A percentile compares a stretch with the other conserved stretches of the same genome.
These are phyloP conservation scores for Hyaloscypha variabilis DNA, from an alignment of 495 filamentous ascomycete species.

Conservation along the genomic window DNA sequence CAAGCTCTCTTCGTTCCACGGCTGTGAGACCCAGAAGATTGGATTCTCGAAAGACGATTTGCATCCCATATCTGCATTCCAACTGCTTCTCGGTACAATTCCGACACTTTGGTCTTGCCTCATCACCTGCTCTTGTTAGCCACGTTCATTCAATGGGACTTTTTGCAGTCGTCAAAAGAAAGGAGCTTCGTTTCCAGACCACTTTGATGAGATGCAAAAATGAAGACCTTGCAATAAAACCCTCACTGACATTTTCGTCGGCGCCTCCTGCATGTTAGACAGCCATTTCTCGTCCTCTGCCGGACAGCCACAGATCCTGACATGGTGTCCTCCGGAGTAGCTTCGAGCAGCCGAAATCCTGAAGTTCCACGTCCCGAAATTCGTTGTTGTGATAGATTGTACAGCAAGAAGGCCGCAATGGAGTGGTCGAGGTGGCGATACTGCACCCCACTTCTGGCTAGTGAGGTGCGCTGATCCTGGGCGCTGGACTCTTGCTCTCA, in stretches of 20 bases:
- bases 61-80: slow-evolving; percentile 13
- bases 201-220: background rate
- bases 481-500: background rate
- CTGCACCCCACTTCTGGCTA: no score
- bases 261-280: slow-evolving; percentile 8
- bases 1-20: slow-evolving; percentile 2
- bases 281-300: slow-evolving; percentile 9
- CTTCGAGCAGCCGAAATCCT: no score
- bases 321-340: background rate
- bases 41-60: slow-evolving; percentile 4
- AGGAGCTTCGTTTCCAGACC: background rate
- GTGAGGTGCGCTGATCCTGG: background rate
- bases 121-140: slow-evolving; percentile 10
- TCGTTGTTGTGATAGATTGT: no score
- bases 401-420: no score
- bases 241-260: slow-evolving; percentile 8
- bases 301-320: background rate
- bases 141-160: background rate
- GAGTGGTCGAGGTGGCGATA: no score
- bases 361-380: no score
- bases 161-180: background rate
- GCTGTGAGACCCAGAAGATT: slow-evolving; percentile 1
- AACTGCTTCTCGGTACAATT: slow-evolving; percentile 9
- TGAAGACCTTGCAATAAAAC: background rate
- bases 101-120: slow-evolving; percentile 9